These are phyloP conservation scores for Incumbomyces delicatus DNA, from an alignment of 2,329 filamentous ascomycete genomes.

Conservation along the genomic window DNA sequence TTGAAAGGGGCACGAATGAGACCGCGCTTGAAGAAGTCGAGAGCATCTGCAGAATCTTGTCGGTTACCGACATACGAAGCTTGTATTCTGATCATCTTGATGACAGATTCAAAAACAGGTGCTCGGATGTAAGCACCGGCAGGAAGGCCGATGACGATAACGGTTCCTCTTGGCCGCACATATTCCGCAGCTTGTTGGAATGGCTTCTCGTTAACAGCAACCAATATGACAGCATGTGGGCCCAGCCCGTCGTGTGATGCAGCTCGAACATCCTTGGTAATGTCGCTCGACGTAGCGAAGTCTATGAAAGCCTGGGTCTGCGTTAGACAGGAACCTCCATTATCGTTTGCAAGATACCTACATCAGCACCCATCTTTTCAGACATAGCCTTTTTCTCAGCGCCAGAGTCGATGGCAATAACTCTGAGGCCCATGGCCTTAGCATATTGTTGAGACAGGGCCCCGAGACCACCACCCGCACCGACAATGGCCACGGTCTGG, in stretches of 20 bases:
- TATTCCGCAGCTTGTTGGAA: slow-evolving; percentile 92
- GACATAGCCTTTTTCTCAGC: slow-evolving; percentile 66
- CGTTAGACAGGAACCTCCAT: slow-evolving; percentile 9
- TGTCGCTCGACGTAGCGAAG: slow-evolving; percentile 63
- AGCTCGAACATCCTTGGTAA: slow-evolving; percentile 75
- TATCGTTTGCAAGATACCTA: slow-evolving; percentile 13
- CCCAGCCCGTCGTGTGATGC: slow-evolving; percentile 71
- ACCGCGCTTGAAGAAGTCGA: slow-evolving; percentile 79
- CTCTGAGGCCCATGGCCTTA: slow-evolving; percentile 74
- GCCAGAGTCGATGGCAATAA: slow-evolving; percentile 74
- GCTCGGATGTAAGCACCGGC: slow-evolving; percentile 69
- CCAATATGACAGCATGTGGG: slow-evolving; percentile 75
- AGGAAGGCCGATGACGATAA: slow-evolving; percentile 84
- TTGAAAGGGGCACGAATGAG: slow-evolving; percentile 83
- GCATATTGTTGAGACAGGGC: slow-evolving; percentile 77
- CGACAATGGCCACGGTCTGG: slow-evolving; percentile 73
- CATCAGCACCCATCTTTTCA: slow-evolving; percentile 56
- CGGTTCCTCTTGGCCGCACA: slow-evolving; percentile 68
- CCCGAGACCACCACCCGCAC: slow-evolving; percentile 75
- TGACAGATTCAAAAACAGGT: slow-evolving; percentile 80
- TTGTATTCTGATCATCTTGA: slow-evolving; percentile 85
- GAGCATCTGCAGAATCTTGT: slow-evolving; percentile 74
- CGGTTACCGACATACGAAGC: slow-evolving; percentile 91
- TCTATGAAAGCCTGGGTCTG: slow-evolving; percentile 56
- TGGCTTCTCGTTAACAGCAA: slow-evolving; percentile 80